A percentile compares a stretch with the other conserved stretches of the same genome.
Evolutionary conservation across 768 basidiomycete species (phyloP).

Genomic region (Suillus occidentalis): DNA sequence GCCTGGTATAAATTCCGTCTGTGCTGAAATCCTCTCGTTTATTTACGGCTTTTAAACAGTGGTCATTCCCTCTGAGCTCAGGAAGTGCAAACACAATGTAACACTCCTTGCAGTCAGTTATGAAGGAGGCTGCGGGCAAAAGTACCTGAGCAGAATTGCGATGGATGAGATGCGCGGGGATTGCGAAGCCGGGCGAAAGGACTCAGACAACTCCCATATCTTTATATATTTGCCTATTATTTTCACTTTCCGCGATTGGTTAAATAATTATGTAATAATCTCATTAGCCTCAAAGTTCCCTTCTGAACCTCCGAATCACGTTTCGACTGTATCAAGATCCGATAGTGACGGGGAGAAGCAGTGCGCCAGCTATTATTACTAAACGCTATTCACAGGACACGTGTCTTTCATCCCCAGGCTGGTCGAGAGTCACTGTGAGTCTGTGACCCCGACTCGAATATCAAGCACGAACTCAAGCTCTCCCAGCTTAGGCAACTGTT

Average conservation of each 20-base stretch:
- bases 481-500: neutral
- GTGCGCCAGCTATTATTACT: too few relatives aligned
- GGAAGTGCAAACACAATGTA: too few relatives aligned
- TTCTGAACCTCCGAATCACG: neutral
- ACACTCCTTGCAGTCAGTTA: too few relatives aligned
- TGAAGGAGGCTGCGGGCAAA: too few relatives aligned
- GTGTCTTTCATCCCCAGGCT: neutral
- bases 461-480: neutral
- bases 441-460: neutral
- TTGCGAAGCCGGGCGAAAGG: neutral
- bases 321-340: neutral
- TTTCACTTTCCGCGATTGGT: too few relatives aligned
- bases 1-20: neutral
- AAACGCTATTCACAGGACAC: neutral
- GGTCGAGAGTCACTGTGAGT: neutral
- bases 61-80: too few relatives aligned
- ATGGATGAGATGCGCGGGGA: neutral
- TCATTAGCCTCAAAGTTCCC: neutral
- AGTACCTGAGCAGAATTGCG: too few relatives aligned
- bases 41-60: too few relatives aligned
- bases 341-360: too few relatives aligned
- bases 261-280: neutral
- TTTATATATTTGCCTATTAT: too few relatives aligned
- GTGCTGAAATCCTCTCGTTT: neutral
- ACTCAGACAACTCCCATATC: neutral